phyloP scores from a whole-genome alignment of 768 basidiomycete species.

The Gloeostereum incarnatum region DNA sequence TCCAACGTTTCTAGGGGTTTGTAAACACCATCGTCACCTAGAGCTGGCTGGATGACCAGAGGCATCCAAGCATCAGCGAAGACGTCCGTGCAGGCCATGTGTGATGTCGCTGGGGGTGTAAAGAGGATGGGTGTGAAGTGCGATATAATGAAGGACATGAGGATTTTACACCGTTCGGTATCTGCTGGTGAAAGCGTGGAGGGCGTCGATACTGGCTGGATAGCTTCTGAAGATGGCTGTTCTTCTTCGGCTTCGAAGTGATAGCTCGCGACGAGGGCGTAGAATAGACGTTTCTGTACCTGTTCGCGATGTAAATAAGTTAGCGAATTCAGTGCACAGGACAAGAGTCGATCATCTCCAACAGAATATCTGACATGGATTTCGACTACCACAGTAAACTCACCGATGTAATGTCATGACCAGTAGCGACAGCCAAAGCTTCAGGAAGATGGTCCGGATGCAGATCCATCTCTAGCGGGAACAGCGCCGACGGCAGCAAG shows the following conservation, averaged over 20 bases:
- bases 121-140: constrained; percentile 69
- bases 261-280: constrained; percentile 50
- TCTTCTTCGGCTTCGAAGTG: constrained; percentile 33
- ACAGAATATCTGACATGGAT: not conserved
- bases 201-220: too few relatives aligned
- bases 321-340: not conserved
- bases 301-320: constrained; percentile 14
- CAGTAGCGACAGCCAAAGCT: constrained; percentile 40
- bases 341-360: not conserved
- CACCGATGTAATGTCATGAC: constrained; percentile 40
- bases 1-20: constrained; percentile 68
- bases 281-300: constrained; percentile 57
- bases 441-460: constrained; percentile 38
- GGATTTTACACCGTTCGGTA: constrained; percentile 30
- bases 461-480: constrained; percentile 22
- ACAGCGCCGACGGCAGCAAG: constrained; percentile 41
- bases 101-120: constrained; percentile 57
- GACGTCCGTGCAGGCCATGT: constrained; percentile 67
- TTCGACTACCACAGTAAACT: constrained; percentile 15
- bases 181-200: constrained; percentile 19
- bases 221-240: constrained; percentile 12
- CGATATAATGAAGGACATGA: constrained; percentile 47
- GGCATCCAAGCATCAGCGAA: constrained; percentile 69
- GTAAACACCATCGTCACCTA: constrained; percentile 53
- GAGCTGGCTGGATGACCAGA: constrained; percentile 58